Evolutionary conservation across 768 basidiomycete species (phyloP), one percentile per base, ranked within the genome.

Genomic region (Pleurotus tuoliensis): DNA sequence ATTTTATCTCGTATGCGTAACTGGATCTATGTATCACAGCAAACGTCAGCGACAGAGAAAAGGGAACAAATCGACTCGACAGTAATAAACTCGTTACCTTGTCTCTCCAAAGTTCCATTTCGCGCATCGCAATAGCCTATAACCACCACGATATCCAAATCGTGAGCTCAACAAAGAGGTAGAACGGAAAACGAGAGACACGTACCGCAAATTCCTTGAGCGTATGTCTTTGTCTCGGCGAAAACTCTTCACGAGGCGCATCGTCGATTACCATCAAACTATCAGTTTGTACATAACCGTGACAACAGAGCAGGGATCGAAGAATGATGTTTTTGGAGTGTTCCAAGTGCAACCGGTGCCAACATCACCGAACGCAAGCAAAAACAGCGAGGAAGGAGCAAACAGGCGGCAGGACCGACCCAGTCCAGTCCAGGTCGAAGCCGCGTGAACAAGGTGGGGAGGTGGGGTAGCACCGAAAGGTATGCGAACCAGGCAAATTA

Each of bases 81-180:
- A 49, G 34, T 13, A 2, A 37, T 34, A 50, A 15, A 46, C 15
- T 37, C 22, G 3, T 13, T 56, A 90, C 90, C 78, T 97, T 96
- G 69, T 97, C 94, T 58, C 88, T 77, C 94, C 94, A 97, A 2
- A 97, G 75, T 67, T 97, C 95, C 86, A 98, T 85, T 69, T 98
- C 95, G 37, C 95, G 83, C 88, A 97, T 92, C 15, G 88, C 87
- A 56, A 98, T 87, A 2, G 91, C 92, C 77, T 78, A 52, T 56
- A 39, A 34, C 15, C 41, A 7, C n/a, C 37, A 57, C 39, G 18
- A 53, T 20, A 46, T 48, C n/a, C 37, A 37, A 24, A 67, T 0
- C 49, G 15, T 25, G n/a, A 18, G 41, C 41, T 44, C 13, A 40
- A 48, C 13, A 3, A 24, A 16, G 7, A 34, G 38, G n/a, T 6